These are phyloP conservation scores for Podospora bellae-mahoneyi DNA, from an alignment of 495 filamentous ascomycete genomes.

Conservation along the genomic window DNA sequence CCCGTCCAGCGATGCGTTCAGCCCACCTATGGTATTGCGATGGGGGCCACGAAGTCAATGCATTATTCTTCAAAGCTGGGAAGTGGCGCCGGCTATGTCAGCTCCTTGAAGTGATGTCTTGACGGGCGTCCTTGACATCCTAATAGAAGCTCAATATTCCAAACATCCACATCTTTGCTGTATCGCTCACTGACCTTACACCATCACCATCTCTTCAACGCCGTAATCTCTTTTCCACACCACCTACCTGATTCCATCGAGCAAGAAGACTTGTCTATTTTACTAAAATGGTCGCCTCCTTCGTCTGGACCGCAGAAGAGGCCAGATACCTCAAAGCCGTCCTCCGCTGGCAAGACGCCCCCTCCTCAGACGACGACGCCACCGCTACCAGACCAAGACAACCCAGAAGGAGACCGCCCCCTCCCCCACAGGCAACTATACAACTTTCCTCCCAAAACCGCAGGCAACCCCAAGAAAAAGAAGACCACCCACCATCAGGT, in stretches of 20 bases:
- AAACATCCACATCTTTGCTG: not conserved
- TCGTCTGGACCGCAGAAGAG: constrained; percentile 42
- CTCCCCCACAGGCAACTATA: not conserved
- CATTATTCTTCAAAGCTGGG: not conserved
- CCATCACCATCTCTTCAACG: no score
- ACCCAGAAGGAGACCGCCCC: constrained; percentile 5
- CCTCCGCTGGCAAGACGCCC: constrained; percentile 39
- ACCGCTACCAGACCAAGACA: not conserved
- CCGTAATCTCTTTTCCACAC: no score
- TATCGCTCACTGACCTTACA: not conserved
- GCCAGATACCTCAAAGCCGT: constrained; percentile 43
- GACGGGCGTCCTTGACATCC: not conserved
- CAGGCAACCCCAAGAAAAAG: constrained; percentile 10
- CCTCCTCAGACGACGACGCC: constrained; percentile 13
- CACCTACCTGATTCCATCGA: no score
- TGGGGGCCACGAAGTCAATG: not conserved
- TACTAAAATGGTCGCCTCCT: constrained; percentile 29
- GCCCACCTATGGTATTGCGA: not conserved
- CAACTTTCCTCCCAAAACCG: not conserved
- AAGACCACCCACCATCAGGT: constrained; percentile 26
- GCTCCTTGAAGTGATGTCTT: not conserved
- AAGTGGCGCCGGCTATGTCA: not conserved
- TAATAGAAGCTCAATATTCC: not conserved
- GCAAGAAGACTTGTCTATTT: not conserved
- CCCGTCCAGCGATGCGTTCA: constrained; percentile 1